Percentiles rank a stretch among this genome's conserved stretches.
Evolutionary conservation across 129 eudicot genomes (phyloP).

Genomic region (Heracleum sosnowskyi): DNA sequence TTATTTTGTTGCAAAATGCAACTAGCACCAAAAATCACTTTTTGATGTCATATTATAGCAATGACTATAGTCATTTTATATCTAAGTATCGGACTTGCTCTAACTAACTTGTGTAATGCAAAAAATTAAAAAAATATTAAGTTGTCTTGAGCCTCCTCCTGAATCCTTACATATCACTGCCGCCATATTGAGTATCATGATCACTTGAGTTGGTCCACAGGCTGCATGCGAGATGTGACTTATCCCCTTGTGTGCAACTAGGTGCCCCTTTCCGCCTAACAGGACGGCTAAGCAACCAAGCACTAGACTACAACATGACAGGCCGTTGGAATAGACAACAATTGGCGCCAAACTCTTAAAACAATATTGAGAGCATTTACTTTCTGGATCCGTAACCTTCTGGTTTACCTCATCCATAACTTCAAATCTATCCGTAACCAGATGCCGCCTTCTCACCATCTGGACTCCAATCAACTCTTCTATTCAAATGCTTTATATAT

Average conservation of each 20-base stretch:
- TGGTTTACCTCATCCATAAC: conserved; percentile 36
- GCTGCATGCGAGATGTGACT: background rate
- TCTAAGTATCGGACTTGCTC: too few relatives aligned
- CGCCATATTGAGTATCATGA: too few relatives aligned
- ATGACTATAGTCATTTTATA: too few relatives aligned
- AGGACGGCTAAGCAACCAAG: background rate
- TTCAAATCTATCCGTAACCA: conserved; percentile 64
- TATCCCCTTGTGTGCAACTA: too few relatives aligned
- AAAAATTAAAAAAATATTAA: too few relatives aligned
- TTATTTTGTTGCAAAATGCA: too few relatives aligned
- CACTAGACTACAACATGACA: background rate
- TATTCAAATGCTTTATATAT: too few relatives aligned
- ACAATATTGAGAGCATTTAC: background rate
- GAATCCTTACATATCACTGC: too few relatives aligned
- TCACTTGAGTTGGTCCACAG: background rate
- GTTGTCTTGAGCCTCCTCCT: too few relatives aligned
- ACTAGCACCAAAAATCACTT: too few relatives aligned
- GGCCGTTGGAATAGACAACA: background rate
- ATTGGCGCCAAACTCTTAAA: background rate
- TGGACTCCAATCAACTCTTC: conserved; percentile 89
- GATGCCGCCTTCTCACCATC: conserved; percentile 98
- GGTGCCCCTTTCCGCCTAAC: background rate
- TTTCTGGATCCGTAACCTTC: background rate
- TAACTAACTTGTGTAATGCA: too few relatives aligned
- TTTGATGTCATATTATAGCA: too few relatives aligned